phyloP scores from a whole-genome alignment of 2,329 filamentous ascomycete species.

The Ophiostoma sp. region DNA sequence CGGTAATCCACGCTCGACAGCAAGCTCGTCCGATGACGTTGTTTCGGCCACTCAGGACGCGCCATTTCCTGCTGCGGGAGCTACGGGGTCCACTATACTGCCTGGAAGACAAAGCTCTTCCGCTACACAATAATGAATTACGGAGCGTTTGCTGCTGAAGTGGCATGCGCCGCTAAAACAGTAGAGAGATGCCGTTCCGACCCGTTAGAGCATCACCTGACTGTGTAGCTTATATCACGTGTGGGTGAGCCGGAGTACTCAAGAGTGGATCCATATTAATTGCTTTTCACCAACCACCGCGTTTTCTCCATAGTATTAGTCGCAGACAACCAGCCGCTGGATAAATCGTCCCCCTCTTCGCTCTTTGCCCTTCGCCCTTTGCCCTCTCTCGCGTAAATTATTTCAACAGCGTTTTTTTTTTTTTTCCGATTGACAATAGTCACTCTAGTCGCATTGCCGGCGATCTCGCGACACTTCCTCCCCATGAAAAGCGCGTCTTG shows the following conservation, averaged over 20 bases:
- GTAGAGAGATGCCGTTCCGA: neutral
- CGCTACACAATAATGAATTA: neutral
- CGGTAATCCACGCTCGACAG: constrained; percentile 10
- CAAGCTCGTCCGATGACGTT: constrained; percentile 11
- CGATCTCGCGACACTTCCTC: neutral
- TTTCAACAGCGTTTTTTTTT: neutral
- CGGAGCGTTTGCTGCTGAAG: neutral
- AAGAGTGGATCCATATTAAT: neutral
- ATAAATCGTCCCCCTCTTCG: constrained; percentile 3
- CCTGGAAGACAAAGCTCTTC: neutral
- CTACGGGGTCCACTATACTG: neutral
- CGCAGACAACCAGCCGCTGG: neutral
- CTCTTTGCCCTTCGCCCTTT: neutral
- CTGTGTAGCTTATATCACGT: neutral
- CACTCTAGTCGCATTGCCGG: neutral
- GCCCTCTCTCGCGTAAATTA: neutral
- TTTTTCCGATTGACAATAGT: neutral
- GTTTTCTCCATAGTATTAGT: constrained; percentile 11
- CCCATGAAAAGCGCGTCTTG: neutral
- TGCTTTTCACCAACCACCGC: constrained; percentile 13
- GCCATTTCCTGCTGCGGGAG: constrained; percentile 4
- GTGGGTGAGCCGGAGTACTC: neutral
- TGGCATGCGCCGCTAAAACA: neutral
- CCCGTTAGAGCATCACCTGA: neutral
- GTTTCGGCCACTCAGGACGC: constrained; percentile 8